Conservation (phyloP, 768 basidiomycete genomes). For the Infundibulicybe gibba region DNA sequence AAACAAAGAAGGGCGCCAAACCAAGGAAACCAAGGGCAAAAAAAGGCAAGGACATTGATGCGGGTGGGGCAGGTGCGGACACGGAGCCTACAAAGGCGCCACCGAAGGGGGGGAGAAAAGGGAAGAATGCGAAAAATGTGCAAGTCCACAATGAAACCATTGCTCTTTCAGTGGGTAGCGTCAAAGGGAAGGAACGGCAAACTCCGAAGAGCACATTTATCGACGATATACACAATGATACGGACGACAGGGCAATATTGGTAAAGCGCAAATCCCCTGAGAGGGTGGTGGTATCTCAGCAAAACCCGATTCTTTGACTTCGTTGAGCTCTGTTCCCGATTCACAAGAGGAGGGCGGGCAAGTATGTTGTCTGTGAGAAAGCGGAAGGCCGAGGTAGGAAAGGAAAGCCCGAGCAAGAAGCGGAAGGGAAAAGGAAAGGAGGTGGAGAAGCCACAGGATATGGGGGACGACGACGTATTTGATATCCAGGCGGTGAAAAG, state of each 20-base stretch:
- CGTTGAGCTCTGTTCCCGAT: conserved; percentile 20
- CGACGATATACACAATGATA: conserved; percentile 22
- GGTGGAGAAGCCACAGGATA: conserved; percentile 7
- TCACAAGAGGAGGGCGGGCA: conserved; percentile 19
- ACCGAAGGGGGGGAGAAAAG: conserved; percentile 18
- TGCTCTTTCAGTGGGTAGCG: conserved; percentile 4
- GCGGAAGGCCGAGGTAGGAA: conserved; percentile 16
- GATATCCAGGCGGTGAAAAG: not conserved
- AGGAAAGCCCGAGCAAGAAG: conserved; percentile 9
- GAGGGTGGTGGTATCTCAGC: not conserved
- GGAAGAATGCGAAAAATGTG: conserved; percentile 18
- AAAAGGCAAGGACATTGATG: not conserved
- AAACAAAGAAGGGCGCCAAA: conserved; percentile 3
- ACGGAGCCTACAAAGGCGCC: not conserved
- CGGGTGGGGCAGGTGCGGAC: not conserved
- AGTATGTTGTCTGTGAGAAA: conserved; percentile 16
- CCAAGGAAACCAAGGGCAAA: not conserved
- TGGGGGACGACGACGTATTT: conserved; percentile 9
- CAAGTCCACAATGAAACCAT: conserved; percentile 6
- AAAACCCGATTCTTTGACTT: conserved; percentile 12
- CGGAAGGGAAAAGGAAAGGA: conserved; percentile 14
- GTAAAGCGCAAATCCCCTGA: conserved; percentile 6
- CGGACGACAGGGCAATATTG: conserved; percentile 20
- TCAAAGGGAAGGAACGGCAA: not conserved
- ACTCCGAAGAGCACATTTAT: not conserved